Evolutionary conservation across 352 stramenopile genomes (phyloP), one percentile per base, ranked within the genome.

Genomic region (Globisporangium irregulare): DNA sequence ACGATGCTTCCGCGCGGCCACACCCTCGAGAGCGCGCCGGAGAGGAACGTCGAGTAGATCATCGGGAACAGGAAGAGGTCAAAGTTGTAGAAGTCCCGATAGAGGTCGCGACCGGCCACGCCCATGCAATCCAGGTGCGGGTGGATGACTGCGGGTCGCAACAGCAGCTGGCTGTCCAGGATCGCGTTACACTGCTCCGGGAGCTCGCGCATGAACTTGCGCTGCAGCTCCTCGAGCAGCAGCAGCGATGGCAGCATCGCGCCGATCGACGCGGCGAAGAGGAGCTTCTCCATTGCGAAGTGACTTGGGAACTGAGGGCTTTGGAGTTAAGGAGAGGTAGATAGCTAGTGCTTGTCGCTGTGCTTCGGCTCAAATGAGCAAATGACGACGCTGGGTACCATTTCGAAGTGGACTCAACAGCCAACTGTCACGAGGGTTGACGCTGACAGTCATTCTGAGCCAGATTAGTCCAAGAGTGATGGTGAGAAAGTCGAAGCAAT

Each of bases 1-100:
- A 72, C 6, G n/a, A 8, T 7, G 32, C 54, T 67, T 2, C 76
- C 15, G 18, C 72, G 55, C 2, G 77, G 75, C 73, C 73, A 85
- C 7, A 81, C 60, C 1, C 77, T 64, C 50, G 53, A 59, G 32
- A 84, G n/a, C 20, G 74, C 14, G 32, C 77, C 73, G 2, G 66
- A 50, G 22, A 83, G 57, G 41, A 74, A 71, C 15, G 59, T 72
- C 7, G 68, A 63, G 68, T 87, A 87, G 63, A 85, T 73, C n/a
- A 79, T 32, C 12, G 79, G 79, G 73, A 82, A 87, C 34, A 82
- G 60, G 29, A 85, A 24, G 48, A 87, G 67, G 60, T 87, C 79
- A 51, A 85, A 83, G 20, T 57, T 36, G 64, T 83, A 83, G 43
- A 80, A 82, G 14, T 84, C 71, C 46, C 73, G 18, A 64, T 87